Conservation (phyloP, 345 rosid genomes). For the Erucastrum elatum region DNA sequence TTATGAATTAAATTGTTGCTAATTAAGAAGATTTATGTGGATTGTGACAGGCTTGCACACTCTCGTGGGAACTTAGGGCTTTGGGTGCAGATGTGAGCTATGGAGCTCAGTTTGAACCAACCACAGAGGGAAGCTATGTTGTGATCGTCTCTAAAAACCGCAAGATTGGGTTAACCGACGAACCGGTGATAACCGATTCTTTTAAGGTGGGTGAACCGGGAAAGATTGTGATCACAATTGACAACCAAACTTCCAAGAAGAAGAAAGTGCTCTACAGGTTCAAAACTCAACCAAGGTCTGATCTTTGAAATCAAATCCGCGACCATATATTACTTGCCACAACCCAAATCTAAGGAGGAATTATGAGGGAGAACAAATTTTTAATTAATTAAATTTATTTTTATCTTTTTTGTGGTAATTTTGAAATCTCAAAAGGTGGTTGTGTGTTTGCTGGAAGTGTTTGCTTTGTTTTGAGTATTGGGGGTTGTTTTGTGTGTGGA, state of each 20-base stretch:
- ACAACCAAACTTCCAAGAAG: conserved; percentile 79
- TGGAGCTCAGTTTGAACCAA: conserved; percentile 76
- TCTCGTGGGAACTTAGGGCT: conserved; percentile 79
- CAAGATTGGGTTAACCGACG: conserved; percentile 53
- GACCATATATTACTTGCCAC: conserved; percentile 2
- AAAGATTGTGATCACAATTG: conserved; percentile 65
- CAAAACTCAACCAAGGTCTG: conserved; percentile 56
- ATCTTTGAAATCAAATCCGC: conserved; percentile 5
- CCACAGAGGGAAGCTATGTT: conserved; percentile 61
- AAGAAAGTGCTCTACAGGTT: conserved; percentile 88
- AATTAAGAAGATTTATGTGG: conserved; percentile 6
- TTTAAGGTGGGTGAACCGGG: conserved; percentile 77
- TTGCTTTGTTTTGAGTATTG: conserved; percentile 27
- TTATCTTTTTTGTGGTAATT: conserved; percentile 32
- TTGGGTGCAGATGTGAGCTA: conserved; percentile 81
- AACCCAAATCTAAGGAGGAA: conserved; percentile 6
- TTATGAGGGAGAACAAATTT: conserved; percentile 7
- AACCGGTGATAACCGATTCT: conserved; percentile 58
- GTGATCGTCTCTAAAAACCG: conserved; percentile 74
- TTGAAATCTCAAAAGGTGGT: conserved; percentile 30
- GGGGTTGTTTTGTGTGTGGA: conserved; percentile 33
- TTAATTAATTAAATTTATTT: conserved; percentile 29
- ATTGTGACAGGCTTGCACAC: conserved; percentile 46
- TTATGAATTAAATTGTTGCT: background rate
- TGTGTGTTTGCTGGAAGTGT: conserved; percentile 20